Evolutionary conservation across 257 asterid genomes (phyloP), one percentile per base, ranked within the genome.

Genomic region (Anisodus acutangulus): DNA sequence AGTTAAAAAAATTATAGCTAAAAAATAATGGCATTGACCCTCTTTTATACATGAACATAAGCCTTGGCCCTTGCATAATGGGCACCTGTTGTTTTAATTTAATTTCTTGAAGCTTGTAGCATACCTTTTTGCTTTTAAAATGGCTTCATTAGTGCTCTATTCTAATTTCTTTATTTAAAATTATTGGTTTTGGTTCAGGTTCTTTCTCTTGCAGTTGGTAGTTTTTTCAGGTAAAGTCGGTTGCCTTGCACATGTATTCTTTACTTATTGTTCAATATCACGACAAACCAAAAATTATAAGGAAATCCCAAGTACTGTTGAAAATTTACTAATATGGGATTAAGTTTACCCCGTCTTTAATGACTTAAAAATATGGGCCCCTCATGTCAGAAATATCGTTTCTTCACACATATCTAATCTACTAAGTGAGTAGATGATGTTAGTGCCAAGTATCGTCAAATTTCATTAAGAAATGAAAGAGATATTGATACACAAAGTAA

Each of bases 181-280:
- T 31, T 31, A 31, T 31, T 31, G 35, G 35, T 31, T 31, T 31
- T 31, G 35, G 35, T 31, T 87, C 69, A 82, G 85, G 83, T 85
- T 79, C 49, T 85, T 78, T 58, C 78, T 70, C 86, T 59, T 87
- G 78, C 89, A 74, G 89, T 92, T 87, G 95, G 92, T 85, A 90
- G 97, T 89, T 93, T 91, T 88, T 92, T 92, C 92, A 84, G 96
- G 92, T 93, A 88, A 59, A 88, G 94, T 89, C 87, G 88, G 94
- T 88, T 90, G 83, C 8, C 47, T 86, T 82, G 78, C 79, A 76
- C 41, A 49, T 69, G n/a, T 63, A 64, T 85, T 31, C 35, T 31
- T 31, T 31, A 31, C 35, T 31, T 31, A 31, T 41, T 54, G 70
- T 76, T 63, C 63, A 51, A 51, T 51, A 76, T 26, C 43, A 26